Percentiles rank a stretch among this genome's conserved stretches.
These are phyloP conservation scores for Omphalotus olearius DNA, from an alignment of 1,284 basidiomycete species.

Conservation along the genomic window DNA sequence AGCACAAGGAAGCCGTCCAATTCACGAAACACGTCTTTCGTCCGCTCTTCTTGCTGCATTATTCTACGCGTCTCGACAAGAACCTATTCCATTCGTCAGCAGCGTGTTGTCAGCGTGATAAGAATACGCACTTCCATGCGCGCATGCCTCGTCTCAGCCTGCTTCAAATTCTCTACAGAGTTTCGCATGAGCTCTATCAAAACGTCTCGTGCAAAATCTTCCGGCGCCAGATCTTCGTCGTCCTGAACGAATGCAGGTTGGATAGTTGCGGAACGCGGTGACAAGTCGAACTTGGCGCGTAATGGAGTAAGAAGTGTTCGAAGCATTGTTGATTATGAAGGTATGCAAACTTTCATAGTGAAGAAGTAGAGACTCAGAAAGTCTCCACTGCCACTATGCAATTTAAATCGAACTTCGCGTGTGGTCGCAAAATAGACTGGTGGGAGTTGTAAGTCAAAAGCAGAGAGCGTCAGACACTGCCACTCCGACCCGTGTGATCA, in stretches of 20 bases:
- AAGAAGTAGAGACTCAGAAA: neutral
- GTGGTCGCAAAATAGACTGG: too few relatives aligned
- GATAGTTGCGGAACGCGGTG: slow-evolving; percentile 24
- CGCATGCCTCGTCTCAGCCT: slow-evolving; percentile 38
- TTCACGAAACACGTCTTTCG: slow-evolving; percentile 74
- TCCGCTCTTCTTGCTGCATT: slow-evolving; percentile 52
- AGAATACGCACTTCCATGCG: slow-evolving; percentile 46
- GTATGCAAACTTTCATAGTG: slow-evolving; percentile 7
- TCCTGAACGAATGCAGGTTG: slow-evolving; percentile 22
- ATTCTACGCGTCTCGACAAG: slow-evolving; percentile 58
- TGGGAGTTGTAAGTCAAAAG: too few relatives aligned
- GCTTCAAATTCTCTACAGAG: slow-evolving; percentile 61
- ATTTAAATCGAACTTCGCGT: too few relatives aligned
- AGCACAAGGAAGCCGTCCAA: slow-evolving; percentile 74
- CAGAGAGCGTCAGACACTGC: too few relatives aligned
- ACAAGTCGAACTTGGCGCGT: slow-evolving; percentile 43
- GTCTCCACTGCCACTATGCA: neutral
- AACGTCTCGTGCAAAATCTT: slow-evolving; percentile 70
- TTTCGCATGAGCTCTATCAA: slow-evolving; percentile 67
- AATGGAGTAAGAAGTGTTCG: slow-evolving; percentile 47
- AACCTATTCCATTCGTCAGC: slow-evolving; percentile 33
- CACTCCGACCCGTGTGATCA: too few relatives aligned
- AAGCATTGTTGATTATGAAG: slow-evolving; percentile 32
- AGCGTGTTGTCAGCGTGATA: neutral
- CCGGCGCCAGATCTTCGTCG: slow-evolving; percentile 47